Percentiles rank a stretch among this genome's conserved stretches.
Evolutionary conservation across 1,284 basidiomycete genomes (phyloP).

Genomic region (Puccinia polysora): DNA sequence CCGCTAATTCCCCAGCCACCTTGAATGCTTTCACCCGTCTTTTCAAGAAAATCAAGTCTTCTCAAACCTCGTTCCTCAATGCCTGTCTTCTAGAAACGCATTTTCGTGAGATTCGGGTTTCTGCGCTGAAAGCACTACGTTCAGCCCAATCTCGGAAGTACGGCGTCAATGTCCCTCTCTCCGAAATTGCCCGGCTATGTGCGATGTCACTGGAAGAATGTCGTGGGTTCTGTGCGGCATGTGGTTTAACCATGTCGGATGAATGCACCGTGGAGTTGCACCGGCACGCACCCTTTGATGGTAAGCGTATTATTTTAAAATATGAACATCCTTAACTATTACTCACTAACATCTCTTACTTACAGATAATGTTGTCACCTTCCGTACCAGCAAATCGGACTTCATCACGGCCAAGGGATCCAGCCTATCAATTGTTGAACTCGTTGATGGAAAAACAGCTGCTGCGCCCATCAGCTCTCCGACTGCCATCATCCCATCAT

Average conservation of each 20-base stretch:
- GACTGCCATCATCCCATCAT: background rate
- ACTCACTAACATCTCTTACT: constrained; percentile 7
- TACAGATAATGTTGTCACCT: constrained; percentile 32
- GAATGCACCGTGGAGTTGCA: constrained; percentile 36
- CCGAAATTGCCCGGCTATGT: constrained; percentile 24
- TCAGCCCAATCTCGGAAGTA: constrained; percentile 48
- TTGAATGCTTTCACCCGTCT: constrained; percentile 61
- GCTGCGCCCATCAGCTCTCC: background rate
- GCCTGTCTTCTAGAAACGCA: constrained; percentile 59
- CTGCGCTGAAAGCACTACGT: constrained; percentile 57
- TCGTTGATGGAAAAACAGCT: constrained; percentile 28
- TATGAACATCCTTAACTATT: background rate
- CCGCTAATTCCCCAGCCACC: constrained; percentile 57
- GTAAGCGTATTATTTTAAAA: constrained; percentile 3
- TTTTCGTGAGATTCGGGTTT: constrained; percentile 57
- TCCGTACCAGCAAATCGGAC: constrained; percentile 26
- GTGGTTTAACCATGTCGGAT: constrained; percentile 30
- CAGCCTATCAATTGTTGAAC: constrained; percentile 28
- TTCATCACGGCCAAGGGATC: constrained; percentile 23
- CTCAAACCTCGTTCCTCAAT: constrained; percentile 56
- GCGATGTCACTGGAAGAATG: constrained; percentile 35
- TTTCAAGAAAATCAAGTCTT: constrained; percentile 56
- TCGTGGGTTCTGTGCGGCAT: constrained; percentile 31
- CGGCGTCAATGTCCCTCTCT: constrained; percentile 20
- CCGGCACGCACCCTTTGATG: constrained; percentile 39